Evolutionary conservation across 1,139 yeast species (phyloP).

Genomic region (Saccharomyces hybrid): DNA sequence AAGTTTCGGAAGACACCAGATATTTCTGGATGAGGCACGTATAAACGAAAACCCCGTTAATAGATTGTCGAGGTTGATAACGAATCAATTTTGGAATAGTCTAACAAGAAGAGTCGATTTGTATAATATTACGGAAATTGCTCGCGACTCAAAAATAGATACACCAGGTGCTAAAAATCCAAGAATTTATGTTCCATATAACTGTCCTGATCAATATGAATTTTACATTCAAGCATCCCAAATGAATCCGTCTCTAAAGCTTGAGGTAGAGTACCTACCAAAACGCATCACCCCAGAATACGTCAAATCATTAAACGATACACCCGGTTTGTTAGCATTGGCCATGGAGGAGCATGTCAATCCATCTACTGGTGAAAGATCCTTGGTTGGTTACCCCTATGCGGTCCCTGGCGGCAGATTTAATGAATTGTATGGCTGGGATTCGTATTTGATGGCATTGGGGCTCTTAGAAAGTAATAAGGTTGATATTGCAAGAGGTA

Average conservation of each 20-base stretch:
- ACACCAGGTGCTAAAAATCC: conserved; percentile 49
- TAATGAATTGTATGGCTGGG: conserved; percentile 97
- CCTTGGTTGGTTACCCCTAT: conserved; percentile 68
- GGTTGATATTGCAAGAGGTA: conserved; percentile 69
- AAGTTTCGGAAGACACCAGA: conserved; percentile 65
- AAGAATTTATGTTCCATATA: conserved; percentile 69
- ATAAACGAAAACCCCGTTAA: conserved; percentile 83
- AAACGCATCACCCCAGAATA: conserved; percentile 54
- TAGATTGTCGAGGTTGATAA: conserved; percentile 65
- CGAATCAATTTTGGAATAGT: conserved; percentile 73
- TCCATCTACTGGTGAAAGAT: conserved; percentile 41
- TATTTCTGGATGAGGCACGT: conserved; percentile 75
- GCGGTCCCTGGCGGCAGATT: conserved; percentile 98
- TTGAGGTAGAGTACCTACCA: conserved; percentile 70
- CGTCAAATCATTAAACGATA: conserved; percentile 67
- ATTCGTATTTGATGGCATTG: conserved; percentile 84
- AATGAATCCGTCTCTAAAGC: conserved; percentile 46
- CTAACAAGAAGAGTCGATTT: conserved; percentile 67
- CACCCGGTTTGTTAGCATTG: conserved; percentile 81
- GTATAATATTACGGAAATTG: conserved; percentile 56
- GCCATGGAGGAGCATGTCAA: conserved; percentile 50
- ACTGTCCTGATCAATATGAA: conserved; percentile 63
- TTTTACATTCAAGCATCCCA: conserved; percentile 53
- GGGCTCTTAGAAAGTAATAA: conserved; percentile 64
- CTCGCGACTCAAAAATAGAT: conserved; percentile 68